Evolutionary conservation across 2,329 filamentous ascomycete species (phyloP).

Genomic region (Emericellopsis atlantica): DNA sequence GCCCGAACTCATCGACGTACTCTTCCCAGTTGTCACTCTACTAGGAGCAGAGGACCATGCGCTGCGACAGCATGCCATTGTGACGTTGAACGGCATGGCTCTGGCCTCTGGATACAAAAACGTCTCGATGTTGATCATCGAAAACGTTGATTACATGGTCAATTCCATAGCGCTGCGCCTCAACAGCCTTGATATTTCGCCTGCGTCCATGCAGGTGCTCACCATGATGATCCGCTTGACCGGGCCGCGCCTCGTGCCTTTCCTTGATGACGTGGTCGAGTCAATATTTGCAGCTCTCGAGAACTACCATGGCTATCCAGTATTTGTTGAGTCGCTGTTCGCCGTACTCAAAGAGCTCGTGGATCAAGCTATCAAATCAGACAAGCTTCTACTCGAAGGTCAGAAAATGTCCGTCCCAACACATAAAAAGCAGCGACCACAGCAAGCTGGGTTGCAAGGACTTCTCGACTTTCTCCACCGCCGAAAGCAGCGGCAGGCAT

Average conservation of each 20-base stretch:
- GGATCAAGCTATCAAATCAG: conserved; percentile 60
- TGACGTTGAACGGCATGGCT: conserved; percentile 71
- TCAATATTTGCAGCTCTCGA: conserved; percentile 91
- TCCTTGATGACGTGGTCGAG: conserved; percentile 80
- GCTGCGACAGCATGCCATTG: conserved; percentile 71
- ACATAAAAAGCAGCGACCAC: conserved; percentile 26
- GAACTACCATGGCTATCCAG: conserved; percentile 84
- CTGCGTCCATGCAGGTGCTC: conserved; percentile 79
- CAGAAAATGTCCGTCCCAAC: conserved; percentile 19
- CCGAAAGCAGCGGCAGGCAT: conserved; percentile 21
- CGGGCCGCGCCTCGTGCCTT: conserved; percentile 70
- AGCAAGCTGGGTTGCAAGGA: conserved; percentile 24
- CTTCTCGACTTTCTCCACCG: conserved; percentile 50
- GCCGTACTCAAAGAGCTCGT: conserved; percentile 71
- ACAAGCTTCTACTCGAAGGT: conserved; percentile 32
- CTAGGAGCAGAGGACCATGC: conserved; percentile 57
- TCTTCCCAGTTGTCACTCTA: conserved; percentile 87
- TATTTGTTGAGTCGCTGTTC: conserved; percentile 77
- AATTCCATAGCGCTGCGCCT: conserved; percentile 83
- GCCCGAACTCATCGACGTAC: conserved; percentile 74
- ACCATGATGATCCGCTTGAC: conserved; percentile 89
- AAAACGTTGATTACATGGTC: conserved; percentile 92
- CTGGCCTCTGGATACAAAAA: conserved; percentile 59
- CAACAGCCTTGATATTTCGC: conserved; percentile 85
- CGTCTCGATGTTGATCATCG: conserved; percentile 69